A percentile compares a stretch with the other conserved stretches of the same genome.
Evolutionary conservation across 441 rosid species (phyloP).

Genomic region (Arabidopsis hybrid): DNA sequence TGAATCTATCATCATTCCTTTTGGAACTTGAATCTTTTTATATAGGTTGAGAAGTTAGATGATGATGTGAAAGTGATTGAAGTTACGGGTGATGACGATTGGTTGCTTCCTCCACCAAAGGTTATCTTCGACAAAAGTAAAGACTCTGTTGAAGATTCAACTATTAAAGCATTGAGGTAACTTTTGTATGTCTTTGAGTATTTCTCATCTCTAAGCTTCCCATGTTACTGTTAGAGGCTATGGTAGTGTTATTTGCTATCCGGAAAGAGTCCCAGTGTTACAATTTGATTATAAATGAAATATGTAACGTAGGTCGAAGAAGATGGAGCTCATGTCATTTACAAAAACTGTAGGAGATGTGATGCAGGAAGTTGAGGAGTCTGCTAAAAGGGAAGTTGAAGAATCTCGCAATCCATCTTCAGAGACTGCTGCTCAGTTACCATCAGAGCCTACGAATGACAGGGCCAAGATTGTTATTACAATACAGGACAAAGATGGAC

Average conservation of each 20-base stretch:
- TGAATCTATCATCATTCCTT: background rate
- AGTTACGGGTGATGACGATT: conserved; percentile 71
- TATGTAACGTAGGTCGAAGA: conserved; percentile 61
- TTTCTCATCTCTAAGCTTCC: conserved; percentile 11
- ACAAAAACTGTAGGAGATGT: conserved; percentile 61
- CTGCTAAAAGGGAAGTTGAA: conserved; percentile 50
- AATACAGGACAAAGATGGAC: conserved; percentile 73
- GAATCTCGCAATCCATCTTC: conserved; percentile 41
- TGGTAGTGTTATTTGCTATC: background rate
- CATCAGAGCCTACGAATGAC: conserved; percentile 48
- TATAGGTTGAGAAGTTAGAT: conserved; percentile 49
- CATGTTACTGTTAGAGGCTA: background rate
- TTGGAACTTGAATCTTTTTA: background rate
- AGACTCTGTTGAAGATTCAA: conserved; percentile 62
- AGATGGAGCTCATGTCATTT: conserved; percentile 70
- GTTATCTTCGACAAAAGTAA: conserved; percentile 36
- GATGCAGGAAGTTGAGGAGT: conserved; percentile 58
- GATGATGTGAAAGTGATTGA: conserved; percentile 51
- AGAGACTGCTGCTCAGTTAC: conserved; percentile 49
- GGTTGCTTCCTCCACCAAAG: conserved; percentile 85
- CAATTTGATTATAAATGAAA: conserved; percentile 7
- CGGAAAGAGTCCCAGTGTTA: conserved; percentile 1
- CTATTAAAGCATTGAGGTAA: conserved; percentile 84
- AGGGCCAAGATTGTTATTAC: conserved; percentile 77
- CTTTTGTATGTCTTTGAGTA: background rate